A percentile compares a stretch with the other conserved stretches of the same genome.
Evolutionary conservation across 2,329 filamentous ascomycete species (phyloP).

Genomic region (Xylariomycetidae sp.): DNA sequence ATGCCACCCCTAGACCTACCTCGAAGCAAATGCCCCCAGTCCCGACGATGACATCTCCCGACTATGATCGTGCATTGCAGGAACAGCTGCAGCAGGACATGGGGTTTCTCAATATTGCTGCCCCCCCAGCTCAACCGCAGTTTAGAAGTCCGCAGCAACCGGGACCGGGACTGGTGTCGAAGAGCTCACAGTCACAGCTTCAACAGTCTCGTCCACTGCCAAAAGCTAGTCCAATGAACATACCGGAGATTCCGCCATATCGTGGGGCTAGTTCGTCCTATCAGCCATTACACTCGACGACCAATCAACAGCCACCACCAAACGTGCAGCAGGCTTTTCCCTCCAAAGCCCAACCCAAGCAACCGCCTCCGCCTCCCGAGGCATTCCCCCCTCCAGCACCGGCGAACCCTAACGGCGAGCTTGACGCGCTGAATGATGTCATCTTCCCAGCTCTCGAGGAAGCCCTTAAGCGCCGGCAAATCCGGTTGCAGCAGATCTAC

Average conservation of each 20-base stretch:
- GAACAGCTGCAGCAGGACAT: constrained; percentile 62
- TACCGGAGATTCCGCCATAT: constrained; percentile 54
- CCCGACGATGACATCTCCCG: constrained; percentile 46
- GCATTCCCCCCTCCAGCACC: constrained; percentile 55
- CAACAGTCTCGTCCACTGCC: constrained; percentile 34
- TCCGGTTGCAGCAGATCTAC: constrained; percentile 51
- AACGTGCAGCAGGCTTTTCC: constrained; percentile 50
- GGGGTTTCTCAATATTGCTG: constrained; percentile 48
- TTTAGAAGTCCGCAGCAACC: constrained; percentile 13
- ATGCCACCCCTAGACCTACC: constrained; percentile 40
- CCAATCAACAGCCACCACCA: constrained; percentile 23
- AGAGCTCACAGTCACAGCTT: constrained; percentile 30
- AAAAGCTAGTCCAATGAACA: constrained; percentile 35
- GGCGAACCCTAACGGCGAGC: constrained; percentile 58
- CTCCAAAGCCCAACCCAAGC: constrained; percentile 50
- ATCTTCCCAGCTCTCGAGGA: constrained; percentile 91
- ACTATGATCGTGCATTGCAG: constrained; percentile 57
- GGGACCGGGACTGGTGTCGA: constrained; percentile 17
- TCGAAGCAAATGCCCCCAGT: constrained; percentile 43
- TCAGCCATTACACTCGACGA: constrained; percentile 12
- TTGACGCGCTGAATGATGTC: constrained; percentile 85
- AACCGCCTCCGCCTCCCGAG: constrained; percentile 33
- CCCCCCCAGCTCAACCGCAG: constrained; percentile 22
- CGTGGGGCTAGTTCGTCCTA: constrained; percentile 34
- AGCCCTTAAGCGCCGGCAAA: constrained; percentile 75